phyloP scores from a whole-genome alignment of 306 rosid species.

The Gynostemma pentaphyllum region DNA sequence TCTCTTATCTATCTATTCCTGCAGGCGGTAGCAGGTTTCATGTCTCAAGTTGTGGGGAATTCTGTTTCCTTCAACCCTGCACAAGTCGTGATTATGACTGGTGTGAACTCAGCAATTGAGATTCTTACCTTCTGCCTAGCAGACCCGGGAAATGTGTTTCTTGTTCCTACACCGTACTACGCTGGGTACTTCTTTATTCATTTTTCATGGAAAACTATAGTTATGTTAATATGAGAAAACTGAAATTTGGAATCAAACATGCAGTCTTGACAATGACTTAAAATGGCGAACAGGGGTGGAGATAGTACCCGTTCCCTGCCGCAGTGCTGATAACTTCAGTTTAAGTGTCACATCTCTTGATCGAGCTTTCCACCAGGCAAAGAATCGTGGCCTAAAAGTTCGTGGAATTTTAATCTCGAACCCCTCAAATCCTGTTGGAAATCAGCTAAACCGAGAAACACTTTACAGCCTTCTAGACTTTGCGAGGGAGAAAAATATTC shows the following conservation, averaged over 20 bases:
- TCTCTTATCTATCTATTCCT: conserved; percentile 13
- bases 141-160: conserved; percentile 80
- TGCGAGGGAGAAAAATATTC: conserved; percentile 88
- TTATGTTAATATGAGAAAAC: background rate
- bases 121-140: conserved; percentile 88
- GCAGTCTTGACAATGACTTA: conserved; percentile 65
- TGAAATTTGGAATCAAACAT: conserved; percentile 24
- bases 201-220: background rate
- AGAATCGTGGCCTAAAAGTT: conserved; percentile 68
- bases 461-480: conserved; percentile 66
- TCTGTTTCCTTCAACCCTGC: conserved; percentile 57
- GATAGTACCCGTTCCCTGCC: conserved; percentile 71
- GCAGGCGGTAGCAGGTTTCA: conserved; percentile 87
- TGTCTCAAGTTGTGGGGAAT: conserved; percentile 57
- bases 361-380: conserved; percentile 75
- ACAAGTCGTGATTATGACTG: conserved; percentile 57
- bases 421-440: conserved; percentile 74
- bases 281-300: conserved; percentile 78
- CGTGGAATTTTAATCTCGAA: conserved; percentile 72
- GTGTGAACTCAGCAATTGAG: conserved; percentile 67
- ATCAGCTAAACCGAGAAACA: conserved; percentile 42
- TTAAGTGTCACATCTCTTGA: conserved; percentile 52
- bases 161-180: conserved; percentile 82
- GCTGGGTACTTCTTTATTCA: conserved; percentile 47
- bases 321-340: conserved; percentile 64